Base-by-base conservation (phyloP, 768 basidiomycete genomes). In the Omphalotus guepiniiformis region DNA sequence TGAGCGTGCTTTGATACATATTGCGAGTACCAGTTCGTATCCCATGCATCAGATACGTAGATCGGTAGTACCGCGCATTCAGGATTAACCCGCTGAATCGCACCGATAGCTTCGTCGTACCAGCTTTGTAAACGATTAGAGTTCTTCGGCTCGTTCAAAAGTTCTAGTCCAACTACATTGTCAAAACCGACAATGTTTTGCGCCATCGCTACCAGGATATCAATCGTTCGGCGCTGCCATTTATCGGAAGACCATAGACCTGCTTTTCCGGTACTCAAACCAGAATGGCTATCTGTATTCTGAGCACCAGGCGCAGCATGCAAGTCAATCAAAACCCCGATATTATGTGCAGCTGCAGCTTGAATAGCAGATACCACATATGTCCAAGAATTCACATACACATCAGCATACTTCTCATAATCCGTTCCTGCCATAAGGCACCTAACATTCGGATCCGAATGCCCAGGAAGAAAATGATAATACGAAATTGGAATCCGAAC, bases 241-340 rank as follows among this genome's bases (percentile, higher is more conserved):
- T 79, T 72, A 42, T 58, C 64, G 15, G 56, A 54, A 25, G 70
- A 62, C 16, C 61, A 63, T 58, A 84, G 80, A 55, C 83, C 82
- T 13, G 65, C 65, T 11, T 79, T 64, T 16, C 67, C 49, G 13
- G 73, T 69, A 15, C 79, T 82, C 2, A 80, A 79, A 4, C 85
- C 85, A 5, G 79, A 72, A 55, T 88, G 85, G 1, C 82, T 60
- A 59, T 85, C 83, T 22, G 67, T 61, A 55, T 88, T 89, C 55
- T 88, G 87, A 57, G 84, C 86, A 7, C 86, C 86, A 1, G 85
- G 82, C 1, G 82, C 85, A 16, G 84, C 79, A 52, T 88, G 86
- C 3, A 88, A 71, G 62, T 88, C 86, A 85, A 92, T 68, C 15
- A 91, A 67, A 15, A 92, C 85, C 2, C 88, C 87, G n/a, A 93